Base-by-base conservation (phyloP, 345 rosid species). In the Salix purpurea region DNA sequence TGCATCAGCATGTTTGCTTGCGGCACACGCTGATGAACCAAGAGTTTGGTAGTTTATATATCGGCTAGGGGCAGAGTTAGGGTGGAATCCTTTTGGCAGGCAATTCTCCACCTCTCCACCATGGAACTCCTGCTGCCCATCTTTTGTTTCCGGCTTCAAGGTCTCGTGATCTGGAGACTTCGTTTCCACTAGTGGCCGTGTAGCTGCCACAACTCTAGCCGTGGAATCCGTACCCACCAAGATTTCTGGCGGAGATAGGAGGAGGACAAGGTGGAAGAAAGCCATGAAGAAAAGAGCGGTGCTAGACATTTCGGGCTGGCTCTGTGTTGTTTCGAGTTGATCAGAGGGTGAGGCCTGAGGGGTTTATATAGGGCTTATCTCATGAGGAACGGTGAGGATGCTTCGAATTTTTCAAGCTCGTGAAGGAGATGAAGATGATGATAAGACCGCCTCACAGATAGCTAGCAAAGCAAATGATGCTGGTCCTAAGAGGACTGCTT, bases 11-110 rank as follows among this genome's bases (percentile, higher is more conserved):
- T 32, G 77, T 69, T 71, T 77, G 68, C 23, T 15, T 1, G 87
- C 60, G 10, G 80, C 76, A 40, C 89, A 86, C 21, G 75, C 5
- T 54, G 84, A 74, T 1, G 91, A 87, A 28, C 87, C 84, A 14
- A 68, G 80, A 28, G 89, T 82, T 6, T 81, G 71, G 30, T 79
- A 67, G 15, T 90, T 90, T 74, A 82, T 85, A 60, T 88, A 90
- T 15, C 88, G 84, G 67, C 94, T 90, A 0, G 94, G 94, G 0
- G 89, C 94, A 0, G 94, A 90, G 42, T 64, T 76, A 30, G 18
- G 81, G n/a, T 82, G 90, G 62, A 80, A 81, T 12, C 94, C 90
- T 70, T 88, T 90, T 1, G 94, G 94, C 84, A 90, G 15, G 83
- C 94, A 90, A 74, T 73, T 68, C 74, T 79, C 74, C 69, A 83